A percentile compares a stretch with the other conserved stretches of the same genome.
These are phyloP conservation scores for Clonostachys chloroleuca DNA, from an alignment of 2,329 filamentous ascomycete genomes.

Conservation along the genomic window DNA sequence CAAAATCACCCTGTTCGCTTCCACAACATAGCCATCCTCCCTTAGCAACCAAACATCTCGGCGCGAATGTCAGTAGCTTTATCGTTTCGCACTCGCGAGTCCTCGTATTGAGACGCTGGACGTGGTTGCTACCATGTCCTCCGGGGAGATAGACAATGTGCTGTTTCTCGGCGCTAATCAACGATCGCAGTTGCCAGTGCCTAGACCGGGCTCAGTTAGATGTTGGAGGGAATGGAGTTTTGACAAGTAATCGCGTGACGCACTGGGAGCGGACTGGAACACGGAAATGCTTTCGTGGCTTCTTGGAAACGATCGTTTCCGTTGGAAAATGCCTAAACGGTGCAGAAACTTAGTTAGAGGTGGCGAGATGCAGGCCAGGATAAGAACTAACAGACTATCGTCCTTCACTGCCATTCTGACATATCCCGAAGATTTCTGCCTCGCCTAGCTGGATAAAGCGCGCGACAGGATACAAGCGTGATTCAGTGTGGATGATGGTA, in stretches of 20 bases:
- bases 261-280: constrained; percentile 63
- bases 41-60: constrained; percentile 83
- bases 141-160: constrained; percentile 83
- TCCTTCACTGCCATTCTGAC: constrained; percentile 48
- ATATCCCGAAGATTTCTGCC: background rate
- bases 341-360: constrained; percentile 1
- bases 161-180: constrained; percentile 75
- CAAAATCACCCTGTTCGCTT: constrained; percentile 83
- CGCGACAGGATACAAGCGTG: too few relatives aligned
- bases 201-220: constrained; percentile 29
- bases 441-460: too few relatives aligned
- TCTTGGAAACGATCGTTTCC: constrained; percentile 57
- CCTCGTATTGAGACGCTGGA: constrained; percentile 66
- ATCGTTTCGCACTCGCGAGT: constrained; percentile 70
- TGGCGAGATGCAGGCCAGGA: background rate
- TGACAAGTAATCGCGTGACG: constrained; percentile 24
- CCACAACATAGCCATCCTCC: constrained; percentile 89
- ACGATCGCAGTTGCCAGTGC: constrained; percentile 85
- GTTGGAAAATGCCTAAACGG: constrained; percentile 58
- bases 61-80: constrained; percentile 65
- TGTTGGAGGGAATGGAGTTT: background rate
- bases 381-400: constrained; percentile 41
- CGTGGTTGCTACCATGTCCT: constrained; percentile 58
- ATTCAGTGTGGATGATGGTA: too few relatives aligned
- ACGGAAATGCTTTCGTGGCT: constrained; percentile 62